Evolutionary conservation across 2,329 filamentous ascomycete genomes (phyloP), one percentile per base, ranked within the genome.

Genomic region (Metarhizium brunneum): DNA sequence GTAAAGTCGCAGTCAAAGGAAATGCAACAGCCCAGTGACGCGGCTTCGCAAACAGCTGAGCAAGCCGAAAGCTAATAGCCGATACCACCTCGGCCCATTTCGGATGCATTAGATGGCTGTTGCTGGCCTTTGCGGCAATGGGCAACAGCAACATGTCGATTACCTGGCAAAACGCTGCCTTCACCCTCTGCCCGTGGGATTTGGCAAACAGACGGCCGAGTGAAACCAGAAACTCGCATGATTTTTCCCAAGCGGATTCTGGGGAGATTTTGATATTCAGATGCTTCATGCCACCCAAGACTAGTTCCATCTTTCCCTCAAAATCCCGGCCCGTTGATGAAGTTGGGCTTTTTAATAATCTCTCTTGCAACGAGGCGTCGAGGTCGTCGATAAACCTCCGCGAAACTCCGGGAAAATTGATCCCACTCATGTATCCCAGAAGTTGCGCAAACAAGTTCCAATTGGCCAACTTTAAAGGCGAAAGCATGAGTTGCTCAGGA

Each of bases 371-470:
- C 10, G 86, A 87, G 36, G 79, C 78, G 56, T 91, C 88, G 5
- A 99, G 78, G 66, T 97, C 92, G 35, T 80, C 76, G 49, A 95
- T 78, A 66, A 95, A 99, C 50, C 90, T 85, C 54, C 85, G 83
- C 3, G 90, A 85, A 49, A 99, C 92, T 55, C 86, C 88, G 16
- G 83, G 76, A 68, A 99, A 97, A 66, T 95, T 92, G 60, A 94
- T 86, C 48, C 88, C 87, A 71, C 94, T 96, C 88, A 99, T 96
- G 43, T 92, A 87, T n/a, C 95, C 94, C 1, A 99, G 81, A 3
- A 99, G 76, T 64, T 96, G 89, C 20, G 90, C 87, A 68, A 96
- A 96, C 2, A 99, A 84, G 57, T 90, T 88, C 92, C 92, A 99
- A 65, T 99, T 99, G 14, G 94, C 89, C 71, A 94, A 84, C 61